phyloP scores from a whole-genome alignment of 495 filamentous ascomycete species.

The Amniculicola lignicola region DNA sequence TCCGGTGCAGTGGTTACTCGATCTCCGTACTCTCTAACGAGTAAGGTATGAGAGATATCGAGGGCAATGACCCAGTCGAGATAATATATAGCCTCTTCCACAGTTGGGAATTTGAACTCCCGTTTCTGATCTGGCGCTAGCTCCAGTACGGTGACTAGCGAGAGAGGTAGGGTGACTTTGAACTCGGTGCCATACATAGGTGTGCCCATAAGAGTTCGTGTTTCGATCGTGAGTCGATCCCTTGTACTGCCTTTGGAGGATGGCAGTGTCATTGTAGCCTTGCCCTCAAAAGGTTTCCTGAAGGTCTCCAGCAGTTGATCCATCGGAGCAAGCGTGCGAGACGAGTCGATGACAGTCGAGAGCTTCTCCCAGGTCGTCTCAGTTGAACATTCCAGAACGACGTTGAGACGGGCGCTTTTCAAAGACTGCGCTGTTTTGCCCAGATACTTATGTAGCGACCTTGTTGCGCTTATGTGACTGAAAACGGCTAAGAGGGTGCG shows the following conservation, averaged over 20 bases:
- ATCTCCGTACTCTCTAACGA: conserved; percentile 3
- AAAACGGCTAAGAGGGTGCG: conserved; percentile 63
- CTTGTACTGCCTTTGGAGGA: conserved; percentile 28
- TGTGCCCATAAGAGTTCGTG: conserved; percentile 46
- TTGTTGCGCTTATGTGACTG: conserved; percentile 54
- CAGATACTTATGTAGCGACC: conserved; percentile 44
- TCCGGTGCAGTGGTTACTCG: not conserved
- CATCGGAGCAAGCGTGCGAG: conserved; percentile 2
- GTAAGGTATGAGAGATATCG: conserved; percentile 19
- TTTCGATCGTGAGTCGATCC: conserved; percentile 44
- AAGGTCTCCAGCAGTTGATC: conserved; percentile 21
- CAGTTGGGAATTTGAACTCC: conserved; percentile 22
- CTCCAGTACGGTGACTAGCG: conserved; percentile 5
- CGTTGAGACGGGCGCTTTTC: conserved; percentile 44
- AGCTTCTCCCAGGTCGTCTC: conserved; percentile 20
- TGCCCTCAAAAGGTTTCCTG: conserved; percentile 37
- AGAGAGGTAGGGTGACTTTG: conserved; percentile 43
- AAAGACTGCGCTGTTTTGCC: conserved; percentile 41
- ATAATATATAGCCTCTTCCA: conserved; percentile 17
- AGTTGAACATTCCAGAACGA: not conserved
- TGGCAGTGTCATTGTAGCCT: conserved; percentile 25
- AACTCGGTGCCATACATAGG: conserved; percentile 51
- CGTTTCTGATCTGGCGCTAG: conserved; percentile 15
- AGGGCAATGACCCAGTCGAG: conserved; percentile 25
- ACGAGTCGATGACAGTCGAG: not conserved